Evolutionary conservation across 441 rosid species (phyloP).

Genomic region (Croton setiger): DNA sequence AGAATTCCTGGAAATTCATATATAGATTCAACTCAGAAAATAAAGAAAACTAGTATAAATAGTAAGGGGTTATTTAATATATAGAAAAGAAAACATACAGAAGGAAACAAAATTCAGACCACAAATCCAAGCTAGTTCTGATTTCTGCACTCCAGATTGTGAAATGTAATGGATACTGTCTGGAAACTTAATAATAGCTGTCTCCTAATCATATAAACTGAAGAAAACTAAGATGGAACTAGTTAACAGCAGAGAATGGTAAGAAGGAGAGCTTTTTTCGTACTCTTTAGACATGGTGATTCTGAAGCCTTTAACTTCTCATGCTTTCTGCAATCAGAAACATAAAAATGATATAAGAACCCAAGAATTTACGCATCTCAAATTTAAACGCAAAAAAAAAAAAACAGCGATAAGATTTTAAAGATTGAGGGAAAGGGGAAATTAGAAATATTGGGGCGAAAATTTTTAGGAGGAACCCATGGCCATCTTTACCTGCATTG

Average conservation of each 20-base stretch:
- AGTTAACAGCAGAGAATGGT: background rate
- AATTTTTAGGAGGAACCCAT: too few species aligned
- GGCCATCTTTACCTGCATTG: conserved; percentile 62
- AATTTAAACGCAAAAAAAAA: too few species aligned
- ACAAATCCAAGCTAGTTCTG: background rate
- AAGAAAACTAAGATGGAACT: background rate
- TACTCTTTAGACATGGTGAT: background rate
- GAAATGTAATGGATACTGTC: background rate
- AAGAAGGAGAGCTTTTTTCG: background rate
- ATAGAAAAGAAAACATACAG: background rate
- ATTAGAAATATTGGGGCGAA: too few species aligned
- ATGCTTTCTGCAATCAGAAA: conserved; percentile 37
- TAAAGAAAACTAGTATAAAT: background rate
- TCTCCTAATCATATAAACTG: background rate
- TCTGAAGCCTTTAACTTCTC: conserved; percentile 9
- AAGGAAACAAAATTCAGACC: background rate
- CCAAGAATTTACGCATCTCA: background rate
- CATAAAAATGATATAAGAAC: background rate
- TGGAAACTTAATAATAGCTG: background rate
- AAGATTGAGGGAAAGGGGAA: too few species aligned
- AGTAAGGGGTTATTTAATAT: too few species aligned
- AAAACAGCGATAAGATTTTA: too few species aligned
- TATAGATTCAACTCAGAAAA: background rate
- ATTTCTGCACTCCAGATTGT: background rate
- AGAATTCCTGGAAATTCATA: too few species aligned